Evolutionary conservation across 371 early-diverging fungal species (phyloP).

Genomic region (Thermomucor indicae-seudaticae): DNA sequence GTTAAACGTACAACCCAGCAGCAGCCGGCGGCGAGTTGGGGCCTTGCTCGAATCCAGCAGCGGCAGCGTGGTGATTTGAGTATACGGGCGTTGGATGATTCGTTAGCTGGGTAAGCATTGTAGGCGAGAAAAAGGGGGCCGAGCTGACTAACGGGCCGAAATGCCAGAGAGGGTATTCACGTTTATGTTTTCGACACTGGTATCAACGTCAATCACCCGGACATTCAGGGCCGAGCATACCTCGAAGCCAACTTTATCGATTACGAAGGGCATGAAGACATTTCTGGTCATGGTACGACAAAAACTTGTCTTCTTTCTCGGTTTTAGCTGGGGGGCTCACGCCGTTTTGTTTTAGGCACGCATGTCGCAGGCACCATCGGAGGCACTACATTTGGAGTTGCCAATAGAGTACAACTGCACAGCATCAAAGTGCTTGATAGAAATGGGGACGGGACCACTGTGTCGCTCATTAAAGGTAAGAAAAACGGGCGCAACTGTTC

Average conservation of each 20-base stretch:
- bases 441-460: constrained; percentile 44
- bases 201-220: constrained; percentile 63
- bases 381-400: constrained; percentile 59
- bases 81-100: constrained; percentile 38
- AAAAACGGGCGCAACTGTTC: constrained; percentile 26
- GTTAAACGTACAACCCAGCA: constrained; percentile 8
- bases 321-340: neutral
- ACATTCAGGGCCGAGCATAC: constrained; percentile 80
- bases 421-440: constrained; percentile 65
- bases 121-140: neutral
- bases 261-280: constrained; percentile 36
- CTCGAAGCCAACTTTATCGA: constrained; percentile 61
- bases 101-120: constrained; percentile 46
- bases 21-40: constrained; percentile 50
- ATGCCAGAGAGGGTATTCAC: constrained; percentile 49
- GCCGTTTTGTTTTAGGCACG: constrained; percentile 44
- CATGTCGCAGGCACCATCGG: constrained; percentile 70
- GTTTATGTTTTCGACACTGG: constrained; percentile 79
- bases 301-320: neutral
- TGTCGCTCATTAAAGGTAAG: constrained; percentile 27
- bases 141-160: neutral
- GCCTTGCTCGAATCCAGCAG: constrained; percentile 52
- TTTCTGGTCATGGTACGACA: constrained; percentile 47
- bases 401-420: constrained; percentile 55
- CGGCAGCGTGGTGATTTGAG: constrained; percentile 23